phyloP scores from a whole-genome alignment of 352 stramenopile genomes.

The Stephanocyclus meneghinianus region DNA sequence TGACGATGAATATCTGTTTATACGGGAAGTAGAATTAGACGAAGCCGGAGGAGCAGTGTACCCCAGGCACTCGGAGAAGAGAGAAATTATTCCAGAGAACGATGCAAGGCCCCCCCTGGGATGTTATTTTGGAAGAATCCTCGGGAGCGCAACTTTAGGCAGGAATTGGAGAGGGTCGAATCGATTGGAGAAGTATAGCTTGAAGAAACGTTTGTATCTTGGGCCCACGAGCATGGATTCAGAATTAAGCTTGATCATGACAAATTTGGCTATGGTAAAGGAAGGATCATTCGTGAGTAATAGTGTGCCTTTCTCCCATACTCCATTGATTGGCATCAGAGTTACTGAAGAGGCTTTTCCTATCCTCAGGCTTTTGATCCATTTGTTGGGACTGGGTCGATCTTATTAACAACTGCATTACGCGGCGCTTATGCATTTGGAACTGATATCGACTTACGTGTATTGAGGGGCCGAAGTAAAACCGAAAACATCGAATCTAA shows the following conservation, averaged over 20 bases:
- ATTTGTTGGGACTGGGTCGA: constrained; percentile 96
- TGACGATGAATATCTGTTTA: constrained; percentile 77
- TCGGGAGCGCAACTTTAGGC: constrained; percentile 43
- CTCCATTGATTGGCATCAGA: background rate
- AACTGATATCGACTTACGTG: constrained; percentile 93
- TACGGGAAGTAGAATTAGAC: constrained; percentile 74
- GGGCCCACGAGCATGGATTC: constrained; percentile 97
- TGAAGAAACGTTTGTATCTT: constrained; percentile 93
- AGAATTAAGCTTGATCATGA: constrained; percentile 96
- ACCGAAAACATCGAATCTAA: constrained; percentile 73
- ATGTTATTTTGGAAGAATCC: constrained; percentile 73
- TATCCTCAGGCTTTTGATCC: constrained; percentile 87
- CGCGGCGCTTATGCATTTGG: constrained; percentile 91
- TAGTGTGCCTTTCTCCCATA: background rate
- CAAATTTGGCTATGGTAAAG: constrained; percentile 80
- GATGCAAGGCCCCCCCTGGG: constrained; percentile 60
- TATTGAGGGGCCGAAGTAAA: constrained; percentile 89
- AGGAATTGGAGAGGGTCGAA: constrained; percentile 60
- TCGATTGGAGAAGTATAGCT: constrained; percentile 87
- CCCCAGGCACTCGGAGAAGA: constrained; percentile 46
- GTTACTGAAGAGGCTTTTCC: background rate
- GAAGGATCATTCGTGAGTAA: constrained; percentile 73
- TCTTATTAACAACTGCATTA: constrained; percentile 91
- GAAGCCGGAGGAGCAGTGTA: constrained; percentile 61
- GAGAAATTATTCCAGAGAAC: constrained; percentile 64